Evolutionary conservation across 1,139 yeast species (phyloP).

Genomic region (Suhomyces coccinellae): DNA sequence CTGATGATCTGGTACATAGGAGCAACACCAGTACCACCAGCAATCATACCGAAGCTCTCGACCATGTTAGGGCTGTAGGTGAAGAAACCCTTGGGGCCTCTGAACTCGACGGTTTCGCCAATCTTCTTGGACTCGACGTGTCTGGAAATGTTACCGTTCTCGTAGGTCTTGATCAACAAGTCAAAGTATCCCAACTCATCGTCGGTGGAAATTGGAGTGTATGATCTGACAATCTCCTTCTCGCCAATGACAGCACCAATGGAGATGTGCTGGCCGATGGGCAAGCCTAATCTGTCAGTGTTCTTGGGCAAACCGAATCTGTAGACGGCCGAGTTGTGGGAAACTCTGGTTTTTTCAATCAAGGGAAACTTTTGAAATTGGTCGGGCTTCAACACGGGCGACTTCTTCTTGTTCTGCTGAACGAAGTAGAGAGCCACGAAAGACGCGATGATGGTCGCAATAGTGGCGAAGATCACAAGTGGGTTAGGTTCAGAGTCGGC

Average conservation of each 20-base stretch:
- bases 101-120: constrained; percentile 48
- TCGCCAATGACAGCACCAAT: constrained; percentile 74
- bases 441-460: constrained; percentile 42
- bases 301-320: constrained; percentile 81
- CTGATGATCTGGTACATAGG: constrained; percentile 91
- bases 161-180: constrained; percentile 87
- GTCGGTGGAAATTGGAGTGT: constrained; percentile 91
- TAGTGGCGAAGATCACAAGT: constrained; percentile 38
- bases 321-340: constrained; percentile 83
- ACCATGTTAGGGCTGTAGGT: constrained; percentile 82
- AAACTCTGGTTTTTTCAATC: constrained; percentile 71
- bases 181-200: constrained; percentile 87
- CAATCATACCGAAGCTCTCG: constrained; percentile 77
- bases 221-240: constrained; percentile 84
- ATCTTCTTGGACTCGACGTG: constrained; percentile 62
- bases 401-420: constrained; percentile 39
- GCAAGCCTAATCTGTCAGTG: constrained; percentile 79
- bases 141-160: constrained; percentile 84
- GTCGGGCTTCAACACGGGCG: constrained; percentile 62
- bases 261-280: constrained; percentile 92
- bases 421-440: constrained; percentile 40
- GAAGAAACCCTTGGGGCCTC: constrained; percentile 95
- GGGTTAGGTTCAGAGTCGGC: constrained; percentile 38
- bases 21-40: constrained; percentile 92
- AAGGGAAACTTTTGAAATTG: constrained; percentile 81